Evolutionary conservation across 306 rosid genomes (phyloP).

Genomic region (Pterocarpus santalinus): DNA sequence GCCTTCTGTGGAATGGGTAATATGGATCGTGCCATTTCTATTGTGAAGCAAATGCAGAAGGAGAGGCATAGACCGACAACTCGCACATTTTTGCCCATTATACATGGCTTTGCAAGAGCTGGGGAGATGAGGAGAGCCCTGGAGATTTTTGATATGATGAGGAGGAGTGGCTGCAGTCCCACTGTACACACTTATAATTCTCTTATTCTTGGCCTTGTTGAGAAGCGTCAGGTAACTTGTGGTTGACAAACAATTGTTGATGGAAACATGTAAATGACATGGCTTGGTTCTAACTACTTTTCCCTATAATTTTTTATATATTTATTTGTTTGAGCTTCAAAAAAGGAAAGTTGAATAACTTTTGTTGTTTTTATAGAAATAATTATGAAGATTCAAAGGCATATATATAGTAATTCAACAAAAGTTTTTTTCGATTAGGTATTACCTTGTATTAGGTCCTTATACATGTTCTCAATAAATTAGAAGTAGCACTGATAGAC

Average conservation of each 20-base stretch:
- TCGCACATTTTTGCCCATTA: conserved; percentile 92
- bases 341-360: background rate
- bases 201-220: conserved; percentile 93
- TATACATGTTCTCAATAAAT: background rate
- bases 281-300: background rate
- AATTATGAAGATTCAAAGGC: background rate
- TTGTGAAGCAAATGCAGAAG: conserved; percentile 89
- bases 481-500: background rate
- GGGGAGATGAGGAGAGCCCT: conserved; percentile 85
- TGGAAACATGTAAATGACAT: conserved; percentile 4
- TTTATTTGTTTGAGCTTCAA: conserved; percentile 12
- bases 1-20: conserved; percentile 98
- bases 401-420: background rate
- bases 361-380: background rate
- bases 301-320: background rate
- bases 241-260: conserved; percentile 16
- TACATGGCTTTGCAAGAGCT: conserved; percentile 88
- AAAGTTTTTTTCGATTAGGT: background rate
- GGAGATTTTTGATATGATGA: conserved; percentile 92
- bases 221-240: conserved; percentile 83
- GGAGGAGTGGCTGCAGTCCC: conserved; percentile 94
- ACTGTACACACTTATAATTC: conserved; percentile 96
- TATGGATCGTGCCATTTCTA: conserved; percentile 84
- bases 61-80: conserved; percentile 85
- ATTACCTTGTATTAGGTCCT: background rate